Conservation (phyloP, 208 protist species). For the Balamuthia mandrillaris region DNA sequence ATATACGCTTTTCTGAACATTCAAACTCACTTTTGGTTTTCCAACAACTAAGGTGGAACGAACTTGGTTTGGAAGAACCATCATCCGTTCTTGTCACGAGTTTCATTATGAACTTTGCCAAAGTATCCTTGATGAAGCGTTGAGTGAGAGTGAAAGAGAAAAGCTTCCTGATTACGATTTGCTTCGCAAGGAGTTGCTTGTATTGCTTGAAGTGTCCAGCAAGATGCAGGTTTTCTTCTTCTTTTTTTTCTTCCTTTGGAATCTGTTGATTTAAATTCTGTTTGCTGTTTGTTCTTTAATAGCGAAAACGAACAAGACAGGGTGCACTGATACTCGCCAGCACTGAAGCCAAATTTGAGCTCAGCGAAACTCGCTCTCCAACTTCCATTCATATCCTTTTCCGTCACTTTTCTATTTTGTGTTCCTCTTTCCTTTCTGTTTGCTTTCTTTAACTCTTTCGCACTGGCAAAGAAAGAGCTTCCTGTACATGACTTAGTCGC, state of each 20-base stretch:
- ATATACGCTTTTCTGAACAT: too few relatives aligned
- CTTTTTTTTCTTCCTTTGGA: background rate
- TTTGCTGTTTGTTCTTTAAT: background rate
- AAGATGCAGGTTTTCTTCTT: background rate
- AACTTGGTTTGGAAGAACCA: conserved; percentile 87
- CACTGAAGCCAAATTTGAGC: conserved; percentile 6
- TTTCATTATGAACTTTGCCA: conserved; percentile 92
- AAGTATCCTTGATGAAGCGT: background rate
- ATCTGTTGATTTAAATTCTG: background rate
- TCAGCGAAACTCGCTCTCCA: background rate
- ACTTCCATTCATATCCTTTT: background rate
- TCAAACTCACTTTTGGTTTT: too few relatives aligned
- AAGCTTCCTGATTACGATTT: background rate
- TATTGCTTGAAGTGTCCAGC: background rate
- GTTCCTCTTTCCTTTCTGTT: background rate
- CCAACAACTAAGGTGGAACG: too few relatives aligned
- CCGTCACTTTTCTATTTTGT: background rate
- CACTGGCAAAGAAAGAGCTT: conserved; percentile 44
- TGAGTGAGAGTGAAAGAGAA: background rate
- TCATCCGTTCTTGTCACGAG: conserved; percentile 85
- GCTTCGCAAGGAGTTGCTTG: background rate
- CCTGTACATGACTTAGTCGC: conserved; percentile 70
- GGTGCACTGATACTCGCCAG: conserved; percentile 22
- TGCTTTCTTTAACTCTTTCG: background rate
- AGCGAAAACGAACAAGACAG: background rate